These are phyloP conservation scores for Amanita molliuscula DNA, from an alignment of 768 basidiomycete species.

Conservation along the genomic window DNA sequence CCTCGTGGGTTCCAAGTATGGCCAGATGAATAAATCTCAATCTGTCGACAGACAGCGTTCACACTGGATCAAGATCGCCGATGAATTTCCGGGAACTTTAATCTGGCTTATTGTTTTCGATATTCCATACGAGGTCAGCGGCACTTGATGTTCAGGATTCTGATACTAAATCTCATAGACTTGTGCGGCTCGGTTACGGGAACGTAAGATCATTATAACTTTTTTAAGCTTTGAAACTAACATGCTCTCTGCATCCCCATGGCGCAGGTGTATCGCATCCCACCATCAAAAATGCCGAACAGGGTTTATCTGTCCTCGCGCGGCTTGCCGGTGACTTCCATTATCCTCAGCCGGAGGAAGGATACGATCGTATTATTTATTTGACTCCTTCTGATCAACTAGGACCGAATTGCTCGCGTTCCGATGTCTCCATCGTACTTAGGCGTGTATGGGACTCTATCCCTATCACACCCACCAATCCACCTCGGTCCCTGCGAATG, in stretches of 20 bases:
- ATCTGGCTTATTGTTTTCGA: constrained; percentile 74
- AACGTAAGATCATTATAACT: constrained; percentile 31
- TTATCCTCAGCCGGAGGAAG: constrained; percentile 47
- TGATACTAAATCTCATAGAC: constrained; percentile 25
- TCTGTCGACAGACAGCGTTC: constrained; percentile 44
- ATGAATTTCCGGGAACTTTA: constrained; percentile 48
- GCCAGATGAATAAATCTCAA: not conserved
- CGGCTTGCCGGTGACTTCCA: constrained; percentile 55
- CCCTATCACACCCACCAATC: constrained; percentile 14
- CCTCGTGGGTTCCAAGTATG: not conserved
- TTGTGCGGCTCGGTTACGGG: constrained; percentile 49
- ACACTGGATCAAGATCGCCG: constrained; percentile 68
- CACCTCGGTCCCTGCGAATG: constrained; percentile 1
- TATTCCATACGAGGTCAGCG: constrained; percentile 56
- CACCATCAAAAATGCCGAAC: constrained; percentile 55
- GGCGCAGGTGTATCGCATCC: constrained; percentile 59
- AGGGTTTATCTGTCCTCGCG: constrained; percentile 50
- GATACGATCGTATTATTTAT: constrained; percentile 49
- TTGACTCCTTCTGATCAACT: constrained; percentile 31
- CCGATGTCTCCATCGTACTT: constrained; percentile 43
- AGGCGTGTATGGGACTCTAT: constrained; percentile 37
- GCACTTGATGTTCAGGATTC: constrained; percentile 13
- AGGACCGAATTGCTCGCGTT: constrained; percentile 35
- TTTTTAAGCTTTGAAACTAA: not conserved
- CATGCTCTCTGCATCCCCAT: not conserved